Percentiles rank a stretch among this genome's conserved stretches.
Evolutionary conservation across 176 grass and related monocot genomes (phyloP).

Genomic region (Rhynchospora breviuscula): DNA sequence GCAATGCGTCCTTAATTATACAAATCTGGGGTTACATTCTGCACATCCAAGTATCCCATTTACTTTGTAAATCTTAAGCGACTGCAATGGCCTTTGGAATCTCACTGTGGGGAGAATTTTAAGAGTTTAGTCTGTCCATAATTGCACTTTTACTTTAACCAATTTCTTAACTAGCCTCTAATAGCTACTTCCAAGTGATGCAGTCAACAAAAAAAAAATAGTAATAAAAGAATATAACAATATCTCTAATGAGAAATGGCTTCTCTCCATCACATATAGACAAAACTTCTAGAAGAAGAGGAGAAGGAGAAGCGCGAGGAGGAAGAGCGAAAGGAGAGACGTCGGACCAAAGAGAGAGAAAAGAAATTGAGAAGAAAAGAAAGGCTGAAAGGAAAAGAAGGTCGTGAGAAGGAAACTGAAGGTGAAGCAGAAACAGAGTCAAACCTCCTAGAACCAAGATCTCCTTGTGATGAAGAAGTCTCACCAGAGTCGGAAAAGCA

Average conservation of each 20-base stretch:
- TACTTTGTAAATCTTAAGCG: background rate
- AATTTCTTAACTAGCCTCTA: constrained; percentile 1
- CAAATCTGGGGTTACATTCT: background rate
- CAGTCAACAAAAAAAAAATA: constrained; percentile 3
- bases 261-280: constrained; percentile 35
- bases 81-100: background rate
- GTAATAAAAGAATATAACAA: background rate
- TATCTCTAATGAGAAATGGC: constrained; percentile 16
- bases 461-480: constrained; percentile 14
- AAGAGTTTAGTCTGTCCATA: too few relatives aligned
- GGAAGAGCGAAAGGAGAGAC: constrained; percentile 79
- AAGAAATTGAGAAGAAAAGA: constrained; percentile 95
- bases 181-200: background rate
- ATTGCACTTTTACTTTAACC: background rate
- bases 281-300: constrained; percentile 91
- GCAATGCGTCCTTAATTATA: constrained; percentile 10
- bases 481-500: background rate
- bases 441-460: background rate
- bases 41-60: background rate
- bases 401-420: constrained; percentile 45
- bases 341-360: constrained; percentile 79
- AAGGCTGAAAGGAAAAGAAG: constrained; percentile 83
- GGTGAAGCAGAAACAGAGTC: constrained; percentile 36
- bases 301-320: constrained; percentile 93
- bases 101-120: background rate